phyloP scores from a whole-genome alignment of 2,329 filamentous ascomycete genomes.

The Cordyceps fumosorosea region DNA sequence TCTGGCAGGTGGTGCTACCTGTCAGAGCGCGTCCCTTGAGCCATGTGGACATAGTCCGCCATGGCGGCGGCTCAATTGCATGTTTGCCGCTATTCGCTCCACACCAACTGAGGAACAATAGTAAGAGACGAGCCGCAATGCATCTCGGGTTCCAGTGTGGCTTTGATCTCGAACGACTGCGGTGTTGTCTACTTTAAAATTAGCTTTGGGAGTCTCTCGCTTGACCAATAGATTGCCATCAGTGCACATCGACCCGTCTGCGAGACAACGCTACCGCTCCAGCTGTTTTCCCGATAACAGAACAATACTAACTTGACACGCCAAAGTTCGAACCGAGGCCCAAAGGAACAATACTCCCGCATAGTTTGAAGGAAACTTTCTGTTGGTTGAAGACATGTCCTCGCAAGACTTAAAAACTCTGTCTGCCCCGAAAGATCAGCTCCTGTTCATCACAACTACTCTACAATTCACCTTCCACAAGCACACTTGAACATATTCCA shows the following conservation, averaged over 20 bases:
- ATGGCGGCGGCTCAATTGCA: background rate
- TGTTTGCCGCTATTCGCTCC: background rate
- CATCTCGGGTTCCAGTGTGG: background rate
- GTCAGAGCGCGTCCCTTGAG: background rate
- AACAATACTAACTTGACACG: slow-evolving; percentile 23
- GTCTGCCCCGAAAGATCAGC: background rate
- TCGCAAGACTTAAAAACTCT: background rate
- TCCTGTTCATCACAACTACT: background rate
- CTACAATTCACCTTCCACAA: background rate
- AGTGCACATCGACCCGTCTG: background rate
- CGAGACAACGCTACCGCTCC: slow-evolving; percentile 13
- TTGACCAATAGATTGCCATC: background rate
- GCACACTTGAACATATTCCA: background rate
- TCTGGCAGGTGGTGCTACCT: background rate
- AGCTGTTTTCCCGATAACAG: slow-evolving; percentile 6
- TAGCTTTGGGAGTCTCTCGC: no score
- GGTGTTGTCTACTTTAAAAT: background rate
- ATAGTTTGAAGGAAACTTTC: slow-evolving; percentile 18
- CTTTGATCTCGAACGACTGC: background rate
- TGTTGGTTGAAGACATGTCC: background rate
- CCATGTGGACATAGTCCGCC: background rate
- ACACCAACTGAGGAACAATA: slow-evolving; percentile 13
- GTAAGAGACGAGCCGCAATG: slow-evolving; percentile 13
- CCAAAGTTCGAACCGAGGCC: background rate
- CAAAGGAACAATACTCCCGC: slow-evolving; percentile 16